Evolutionary conservation across 805 yeast species (phyloP).

Genomic region (Cyberlindnera mississippiensis): DNA sequence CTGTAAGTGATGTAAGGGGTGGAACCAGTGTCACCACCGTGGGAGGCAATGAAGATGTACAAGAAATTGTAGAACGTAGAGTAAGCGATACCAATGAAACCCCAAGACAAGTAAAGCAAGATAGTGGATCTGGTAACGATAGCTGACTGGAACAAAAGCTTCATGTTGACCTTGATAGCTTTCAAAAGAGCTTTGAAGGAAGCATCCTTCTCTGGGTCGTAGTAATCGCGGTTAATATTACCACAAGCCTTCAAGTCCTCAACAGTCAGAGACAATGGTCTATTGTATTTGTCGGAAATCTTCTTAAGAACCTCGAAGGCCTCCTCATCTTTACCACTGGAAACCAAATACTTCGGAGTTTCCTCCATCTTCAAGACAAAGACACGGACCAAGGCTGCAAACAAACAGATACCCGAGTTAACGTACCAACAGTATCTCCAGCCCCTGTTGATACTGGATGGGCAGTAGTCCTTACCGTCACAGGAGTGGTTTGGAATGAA

Average conservation of each 20-base stretch:
- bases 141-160: constrained; percentile 40
- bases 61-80: constrained; percentile 50
- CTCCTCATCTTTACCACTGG: constrained; percentile 46
- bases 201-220: constrained; percentile 21
- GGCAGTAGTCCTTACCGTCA: constrained; percentile 38
- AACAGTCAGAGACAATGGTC: constrained; percentile 38
- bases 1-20: constrained; percentile 41
- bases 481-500: constrained; percentile 47
- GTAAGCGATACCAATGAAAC: constrained; percentile 50
- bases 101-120: constrained; percentile 48
- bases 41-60: constrained; percentile 45
- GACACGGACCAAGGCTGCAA: constrained; percentile 44
- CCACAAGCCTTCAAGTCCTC: constrained; percentile 46
- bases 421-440: constrained; percentile 57
- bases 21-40: constrained; percentile 44
- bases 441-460: constrained; percentile 45
- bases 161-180: constrained; percentile 35
- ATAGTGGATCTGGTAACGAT: constrained; percentile 37
- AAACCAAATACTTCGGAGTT: constrained; percentile 49
- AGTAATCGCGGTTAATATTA: constrained; percentile 30
- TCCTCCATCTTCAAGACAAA: constrained; percentile 42
- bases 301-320: constrained; percentile 41
- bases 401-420: constrained; percentile 46
- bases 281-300: constrained; percentile 44
- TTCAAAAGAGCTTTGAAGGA: constrained; percentile 15